These are phyloP conservation scores for Kazachstania psychrophila DNA, from an alignment of 805 yeast genomes.

Conservation along the genomic window DNA sequence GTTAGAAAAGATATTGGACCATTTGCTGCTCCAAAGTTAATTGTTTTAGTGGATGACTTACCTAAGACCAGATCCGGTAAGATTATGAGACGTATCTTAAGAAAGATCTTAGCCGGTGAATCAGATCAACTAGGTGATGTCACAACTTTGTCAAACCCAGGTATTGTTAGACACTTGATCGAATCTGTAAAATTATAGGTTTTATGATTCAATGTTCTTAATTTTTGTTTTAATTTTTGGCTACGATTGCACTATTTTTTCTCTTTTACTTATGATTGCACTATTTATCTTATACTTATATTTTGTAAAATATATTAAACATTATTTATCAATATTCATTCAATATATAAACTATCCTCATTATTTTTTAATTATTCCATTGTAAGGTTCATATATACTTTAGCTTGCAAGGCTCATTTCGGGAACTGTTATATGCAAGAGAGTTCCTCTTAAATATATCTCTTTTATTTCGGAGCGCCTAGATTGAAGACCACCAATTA, in stretches of 20 bases:
- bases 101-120: conserved; percentile 67
- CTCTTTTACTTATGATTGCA: not conserved
- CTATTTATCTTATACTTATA: not conserved
- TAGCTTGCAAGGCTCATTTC: conserved; percentile 1
- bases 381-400: not conserved
- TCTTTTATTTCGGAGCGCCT: conserved; percentile 9
- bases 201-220: not conserved
- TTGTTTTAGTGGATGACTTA: conserved; percentile 63
- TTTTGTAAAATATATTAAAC: not conserved
- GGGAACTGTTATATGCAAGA: conserved; percentile 3
- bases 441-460: conserved; percentile 21
- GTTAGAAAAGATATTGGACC: conserved; percentile 79
- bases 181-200: conserved; percentile 35
- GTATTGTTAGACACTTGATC: conserved; percentile 58
- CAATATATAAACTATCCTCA: not conserved
- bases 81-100: conserved; percentile 77
- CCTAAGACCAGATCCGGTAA: conserved; percentile 85
- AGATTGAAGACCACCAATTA: conserved; percentile 23
- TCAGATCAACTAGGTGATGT: conserved; percentile 77
- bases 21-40: conserved; percentile 74
- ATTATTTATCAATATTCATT: not conserved
- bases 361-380: not conserved
- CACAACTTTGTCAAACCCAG: conserved; percentile 69
- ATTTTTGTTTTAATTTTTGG: not conserved
- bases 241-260: not conserved